These are phyloP conservation scores for Spencermartinsiella europaea DNA, from an alignment of 805 yeast genomes.

Conservation along the genomic window DNA sequence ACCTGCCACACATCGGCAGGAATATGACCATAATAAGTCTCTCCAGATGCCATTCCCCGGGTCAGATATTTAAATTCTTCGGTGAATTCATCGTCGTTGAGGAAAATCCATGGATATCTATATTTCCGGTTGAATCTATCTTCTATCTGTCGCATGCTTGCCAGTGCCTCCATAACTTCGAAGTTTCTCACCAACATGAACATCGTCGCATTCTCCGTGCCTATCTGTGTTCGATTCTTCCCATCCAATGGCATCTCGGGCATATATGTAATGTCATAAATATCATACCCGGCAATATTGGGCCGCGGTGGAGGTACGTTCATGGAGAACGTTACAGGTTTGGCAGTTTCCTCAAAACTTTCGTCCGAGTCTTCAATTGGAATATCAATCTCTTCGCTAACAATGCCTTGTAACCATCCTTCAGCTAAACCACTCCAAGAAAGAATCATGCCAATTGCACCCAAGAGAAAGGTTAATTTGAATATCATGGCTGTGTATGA, in stretches of 20 bases:
- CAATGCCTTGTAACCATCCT: too few relatives aligned
- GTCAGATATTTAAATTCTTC: constrained; percentile 75
- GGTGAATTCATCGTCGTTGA: constrained; percentile 80
- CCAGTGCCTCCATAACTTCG: constrained; percentile 69
- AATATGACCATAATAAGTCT: constrained; percentile 68
- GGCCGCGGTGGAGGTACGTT: constrained; percentile 50
- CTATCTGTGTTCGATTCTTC: constrained; percentile 35
- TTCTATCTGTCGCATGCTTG: constrained; percentile 78
- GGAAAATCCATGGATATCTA: constrained; percentile 92
- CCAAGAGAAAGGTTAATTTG: background rate
- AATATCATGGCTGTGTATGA: too few relatives aligned
- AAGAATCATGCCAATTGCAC: background rate
- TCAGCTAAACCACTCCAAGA: background rate
- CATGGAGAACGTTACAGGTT: constrained; percentile 64
- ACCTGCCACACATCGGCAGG: constrained; percentile 82
- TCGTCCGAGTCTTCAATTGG: too few relatives aligned
- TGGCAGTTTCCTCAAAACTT: constrained; percentile 68
- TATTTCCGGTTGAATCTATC: constrained; percentile 80
- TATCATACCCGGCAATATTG: background rate
- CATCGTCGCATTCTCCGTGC: constrained; percentile 75
- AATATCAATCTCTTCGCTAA: too few relatives aligned
- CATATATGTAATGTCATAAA: constrained; percentile 15
- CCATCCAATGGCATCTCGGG: constrained; percentile 15
- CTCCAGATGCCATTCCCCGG: constrained; percentile 66
- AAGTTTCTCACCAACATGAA: constrained; percentile 82